These are phyloP conservation scores for Solanum gracilifrons DNA, from an alignment of 257 asterid species.

Conservation along the genomic window DNA sequence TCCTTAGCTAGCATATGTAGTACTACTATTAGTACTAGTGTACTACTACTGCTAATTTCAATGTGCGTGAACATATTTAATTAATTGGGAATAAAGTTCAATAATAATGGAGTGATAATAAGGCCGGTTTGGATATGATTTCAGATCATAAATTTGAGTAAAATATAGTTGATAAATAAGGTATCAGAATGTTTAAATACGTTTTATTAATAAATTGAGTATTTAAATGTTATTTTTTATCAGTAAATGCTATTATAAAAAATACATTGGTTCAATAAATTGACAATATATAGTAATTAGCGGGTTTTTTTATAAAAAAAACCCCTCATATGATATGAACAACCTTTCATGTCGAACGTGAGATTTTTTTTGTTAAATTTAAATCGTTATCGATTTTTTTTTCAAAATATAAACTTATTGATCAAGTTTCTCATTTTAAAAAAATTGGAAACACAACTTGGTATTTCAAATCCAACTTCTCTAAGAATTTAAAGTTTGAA, in stretches of 20 bases:
- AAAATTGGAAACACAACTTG: background rate
- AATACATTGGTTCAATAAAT: background rate
- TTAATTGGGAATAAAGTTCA: background rate
- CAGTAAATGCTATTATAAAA: no score
- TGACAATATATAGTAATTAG: background rate
- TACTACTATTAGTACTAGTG: background rate
- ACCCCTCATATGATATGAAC: background rate
- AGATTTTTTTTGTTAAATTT: background rate
- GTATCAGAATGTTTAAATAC: no score
- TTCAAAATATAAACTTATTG: no score
- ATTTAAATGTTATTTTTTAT: no score
- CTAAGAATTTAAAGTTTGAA: background rate
- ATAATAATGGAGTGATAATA: background rate
- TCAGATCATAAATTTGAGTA: background rate
- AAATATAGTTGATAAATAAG: no score
- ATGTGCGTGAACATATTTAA: background rate
- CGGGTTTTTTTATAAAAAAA: no score
- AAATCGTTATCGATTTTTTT: accelerated
- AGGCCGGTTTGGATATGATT: background rate
- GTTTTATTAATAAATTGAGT: no score
- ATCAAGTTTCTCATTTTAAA: no score
- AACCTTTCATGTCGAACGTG: background rate
- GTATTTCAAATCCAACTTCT: no score
- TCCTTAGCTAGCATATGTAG: background rate
- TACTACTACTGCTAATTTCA: background rate